A percentile compares a stretch with the other conserved stretches of the same genome.
These are phyloP conservation scores for Trichaptum fuscoviolaceum DNA, from an alignment of 768 basidiomycete genomes.

Conservation along the genomic window DNA sequence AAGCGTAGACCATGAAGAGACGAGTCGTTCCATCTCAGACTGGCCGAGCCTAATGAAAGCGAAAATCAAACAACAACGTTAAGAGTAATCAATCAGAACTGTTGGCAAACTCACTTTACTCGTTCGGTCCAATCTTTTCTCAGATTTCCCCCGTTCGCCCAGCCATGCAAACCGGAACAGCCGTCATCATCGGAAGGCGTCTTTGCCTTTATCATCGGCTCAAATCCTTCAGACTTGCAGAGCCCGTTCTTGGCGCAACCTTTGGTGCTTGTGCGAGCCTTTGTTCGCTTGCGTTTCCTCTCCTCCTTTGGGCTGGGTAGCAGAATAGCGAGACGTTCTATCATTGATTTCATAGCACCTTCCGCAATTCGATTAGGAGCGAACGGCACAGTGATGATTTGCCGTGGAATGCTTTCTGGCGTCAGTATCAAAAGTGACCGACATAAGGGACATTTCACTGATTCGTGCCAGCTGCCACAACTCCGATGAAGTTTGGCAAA, in stretches of 20 bases:
- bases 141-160: constrained; percentile 47
- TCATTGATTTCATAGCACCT: constrained; percentile 44
- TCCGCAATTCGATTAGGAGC: constrained; percentile 57
- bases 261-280: not conserved
- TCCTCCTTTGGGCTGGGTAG: constrained; percentile 19
- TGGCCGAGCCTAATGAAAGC: constrained; percentile 42
- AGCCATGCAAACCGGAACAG: constrained; percentile 35
- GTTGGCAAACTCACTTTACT: constrained; percentile 37
- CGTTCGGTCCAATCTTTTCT: constrained; percentile 55
- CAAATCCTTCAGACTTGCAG: not conserved
- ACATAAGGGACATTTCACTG: constrained; percentile 65
- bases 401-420: constrained; percentile 46
- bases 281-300: not conserved
- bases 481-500: constrained; percentile 59
- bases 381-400: constrained; percentile 52
- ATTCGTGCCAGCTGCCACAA: constrained; percentile 65
- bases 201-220: not conserved
- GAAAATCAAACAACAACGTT: constrained; percentile 8
- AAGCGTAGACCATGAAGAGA: constrained; percentile 44
- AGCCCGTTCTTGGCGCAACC: not conserved
- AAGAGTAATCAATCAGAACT: constrained; percentile 3
- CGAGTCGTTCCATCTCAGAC: constrained; percentile 47
- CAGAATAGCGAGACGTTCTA: constrained; percentile 39
- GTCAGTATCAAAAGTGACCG: constrained; percentile 44
- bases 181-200: constrained; percentile 19